Conservation (phyloP, 129 eudicot genomes). For the Centaurea solstitialis region DNA sequence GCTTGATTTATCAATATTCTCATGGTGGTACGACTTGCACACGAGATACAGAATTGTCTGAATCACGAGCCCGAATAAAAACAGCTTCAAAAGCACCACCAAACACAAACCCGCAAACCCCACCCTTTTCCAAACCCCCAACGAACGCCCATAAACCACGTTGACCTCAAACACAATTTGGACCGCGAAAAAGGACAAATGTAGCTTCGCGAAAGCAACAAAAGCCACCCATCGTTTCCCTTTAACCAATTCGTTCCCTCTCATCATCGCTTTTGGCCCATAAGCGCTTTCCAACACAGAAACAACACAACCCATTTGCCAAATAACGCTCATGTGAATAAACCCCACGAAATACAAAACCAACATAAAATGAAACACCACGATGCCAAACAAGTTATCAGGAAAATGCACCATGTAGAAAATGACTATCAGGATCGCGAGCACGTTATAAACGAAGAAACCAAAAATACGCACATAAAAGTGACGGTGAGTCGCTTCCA, state of each 20-base stretch:
- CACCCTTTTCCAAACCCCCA: conserved; percentile 19
- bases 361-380: conserved; percentile 8
- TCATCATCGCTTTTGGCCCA: conserved; percentile 62
- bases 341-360: conserved; percentile 40
- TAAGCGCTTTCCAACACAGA: conserved; percentile 55
- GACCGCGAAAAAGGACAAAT: conserved; percentile 18
- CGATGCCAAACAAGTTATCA: background rate
- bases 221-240: conserved; percentile 48
- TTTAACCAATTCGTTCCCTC: conserved; percentile 50
- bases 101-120: conserved; percentile 28
- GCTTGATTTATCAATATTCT: conserved; percentile 33
- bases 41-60: conserved; percentile 37
- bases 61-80: conserved; percentile 32
- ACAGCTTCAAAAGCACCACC: conserved; percentile 22
- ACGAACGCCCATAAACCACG: conserved; percentile 24
- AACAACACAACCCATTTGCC: conserved; percentile 72
- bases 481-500: conserved; percentile 68
- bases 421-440: background rate
- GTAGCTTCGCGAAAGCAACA: conserved; percentile 30
- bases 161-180: conserved; percentile 15
- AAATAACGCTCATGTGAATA: conserved; percentile 53
- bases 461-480: conserved; percentile 45
- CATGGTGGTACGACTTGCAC: conserved; percentile 43
- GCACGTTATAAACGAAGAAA: conserved; percentile 44
- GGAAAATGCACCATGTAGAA: conserved; percentile 14